Evolutionary conservation across 179 eudicot species (phyloP), one percentile per base, ranked within the genome.

Genomic region (Camellia oleifera): DNA sequence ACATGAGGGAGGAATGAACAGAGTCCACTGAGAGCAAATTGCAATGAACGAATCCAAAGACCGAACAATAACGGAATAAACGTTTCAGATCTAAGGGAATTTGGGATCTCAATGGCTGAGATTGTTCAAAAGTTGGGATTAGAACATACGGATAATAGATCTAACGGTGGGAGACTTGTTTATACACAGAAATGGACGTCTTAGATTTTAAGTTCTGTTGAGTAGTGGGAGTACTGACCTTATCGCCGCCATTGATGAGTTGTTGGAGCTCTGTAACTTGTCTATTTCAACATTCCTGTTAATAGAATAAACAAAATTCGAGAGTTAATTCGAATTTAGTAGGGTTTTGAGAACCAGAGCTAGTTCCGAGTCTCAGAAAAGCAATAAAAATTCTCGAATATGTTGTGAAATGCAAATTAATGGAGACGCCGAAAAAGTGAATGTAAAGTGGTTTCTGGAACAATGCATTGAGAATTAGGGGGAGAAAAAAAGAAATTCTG

Each of bases 221-320:
- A 63, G n/a, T 17, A 6, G 44, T 32, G 11, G 11, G 57, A 68
- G 23, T 20, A 83, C 89, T 84, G 75, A 93, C 98, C 81, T 83
- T 17, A 75, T 83, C 4, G 80, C 84, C 88, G 85, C 93, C 93
- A 92, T 89, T 84, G 94, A 82, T 83, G 88, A 80, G 88, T 84
- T 89, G 76, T 84, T 89, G 56, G 81, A 85, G 94, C 88, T 89
- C 87, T 81, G 88, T 26, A 82, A 73, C 78, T 88, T 76, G 83
- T 77, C 85, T 66, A 81, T 80, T 86, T 78, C 88, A 60, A 1
- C 80, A 26, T 74, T 50, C 83, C 94, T 93, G 92, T 9, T 44
- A 20, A 79, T 3, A 6, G 4, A 3, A 77, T 6, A 56, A 52
- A 45, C 53, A 46, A 77, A 53, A 53, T 20, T 3, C 5, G 12